These are phyloP conservation scores for Gryganskiella cystojenkinii DNA, from an alignment of 192 early-diverging fungal species.

Conservation along the genomic window DNA sequence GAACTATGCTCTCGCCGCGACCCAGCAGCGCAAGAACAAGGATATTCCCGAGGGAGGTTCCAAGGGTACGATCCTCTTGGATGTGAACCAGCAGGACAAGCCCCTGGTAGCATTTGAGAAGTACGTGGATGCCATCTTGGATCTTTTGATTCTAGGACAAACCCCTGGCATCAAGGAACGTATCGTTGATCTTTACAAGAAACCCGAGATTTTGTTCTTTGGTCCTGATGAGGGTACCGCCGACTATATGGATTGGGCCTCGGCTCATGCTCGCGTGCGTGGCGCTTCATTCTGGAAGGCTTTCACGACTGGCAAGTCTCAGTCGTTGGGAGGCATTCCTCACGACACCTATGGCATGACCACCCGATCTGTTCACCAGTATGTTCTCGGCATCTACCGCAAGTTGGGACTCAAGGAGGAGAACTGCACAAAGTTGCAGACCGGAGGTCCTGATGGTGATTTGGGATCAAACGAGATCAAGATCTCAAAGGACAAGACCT, in stretches of 20 bases:
- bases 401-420: constrained; percentile 86
- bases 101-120: constrained; percentile 45
- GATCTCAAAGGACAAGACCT: constrained; percentile 96
- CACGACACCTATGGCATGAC: constrained; percentile 99
- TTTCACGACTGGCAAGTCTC: constrained; percentile 98
- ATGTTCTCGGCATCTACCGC: constrained; percentile 95
- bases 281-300: constrained; percentile 98
- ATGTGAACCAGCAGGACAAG: constrained; percentile 52
- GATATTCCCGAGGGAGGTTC: constrained; percentile 99
- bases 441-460: constrained; percentile 98
- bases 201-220: constrained; percentile 95
- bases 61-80: constrained; percentile 90
- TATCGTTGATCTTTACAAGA: constrained; percentile 89
- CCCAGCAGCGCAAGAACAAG: constrained; percentile 99
- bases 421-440: constrained; percentile 91
- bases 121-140: constrained; percentile 64
- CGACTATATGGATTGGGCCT: constrained; percentile 99
- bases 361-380: constrained; percentile 99
- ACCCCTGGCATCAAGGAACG: constrained; percentile 97
- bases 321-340: constrained; percentile 95
- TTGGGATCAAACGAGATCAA: constrained; percentile 99
- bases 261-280: constrained; percentile 90
- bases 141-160: constrained; percentile 90
- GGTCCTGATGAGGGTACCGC: constrained; percentile 81
- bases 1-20: constrained; percentile 96